Evolutionary conservation across 75 land plant species (phyloP), one percentile per base, ranked within the genome.

Genomic region (Cupressus sempervirens): DNA sequence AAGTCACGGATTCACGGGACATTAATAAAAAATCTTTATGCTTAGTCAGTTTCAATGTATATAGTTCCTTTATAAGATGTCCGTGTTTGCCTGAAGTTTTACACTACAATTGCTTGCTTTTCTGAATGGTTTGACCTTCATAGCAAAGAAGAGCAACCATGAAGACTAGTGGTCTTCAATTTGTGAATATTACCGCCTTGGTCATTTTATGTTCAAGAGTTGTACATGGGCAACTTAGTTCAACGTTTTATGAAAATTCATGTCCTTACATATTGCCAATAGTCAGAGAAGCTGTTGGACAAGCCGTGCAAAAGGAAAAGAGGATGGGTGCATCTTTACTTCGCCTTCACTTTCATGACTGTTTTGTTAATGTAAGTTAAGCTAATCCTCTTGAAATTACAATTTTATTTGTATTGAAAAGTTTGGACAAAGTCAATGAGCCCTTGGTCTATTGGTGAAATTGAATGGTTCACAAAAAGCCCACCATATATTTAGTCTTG

Each of bases 271-370:
- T 89, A 53, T 75, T 52, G 58, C 46, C 45, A 84, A 84, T 90
- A 87, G 62, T 85, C 26, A 46, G 83, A 80, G 76, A 85, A 84
- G 87, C 91, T 84, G 67, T 84, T n/a, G 54, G 2, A 40, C 48
- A 83, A 76, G 84, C 90, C 62, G 53, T 75, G 73, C n/a, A 80
- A 46, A 70, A 90, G 86, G 81, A 93, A 38, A 13, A 89, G 81
- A 23, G 91, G n/a, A 91, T 85, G 76, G 91, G 91, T 43, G 65
- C 82, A 58, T 91, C 86, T 13, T 89, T 93, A 41, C 90, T 90
- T 3, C 82, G 85, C 40, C 83, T 89, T 68, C 70, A 82, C 84
- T 89, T 89, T 80, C 90, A 87, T 72, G 90, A 89, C 81, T 89
- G 90, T 76, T 86, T 86, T 85, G 87, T 88, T 35, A 67, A 86